phyloP scores from a whole-genome alignment of 2,329 filamentous ascomycete species.

The Penicillium decumbens region DNA sequence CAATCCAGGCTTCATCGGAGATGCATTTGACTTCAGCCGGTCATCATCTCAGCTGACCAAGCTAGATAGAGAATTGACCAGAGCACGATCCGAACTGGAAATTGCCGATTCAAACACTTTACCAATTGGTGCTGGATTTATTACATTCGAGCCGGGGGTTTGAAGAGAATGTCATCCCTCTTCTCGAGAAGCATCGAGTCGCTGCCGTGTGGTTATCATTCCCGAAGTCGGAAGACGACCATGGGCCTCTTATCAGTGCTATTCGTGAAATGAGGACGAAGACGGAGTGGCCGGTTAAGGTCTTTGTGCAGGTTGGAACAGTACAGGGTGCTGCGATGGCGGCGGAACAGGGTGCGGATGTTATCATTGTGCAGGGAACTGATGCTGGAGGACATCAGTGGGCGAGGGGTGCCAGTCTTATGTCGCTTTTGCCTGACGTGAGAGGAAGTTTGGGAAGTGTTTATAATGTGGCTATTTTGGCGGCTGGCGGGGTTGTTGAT shows the following conservation, averaged over 20 bases:
- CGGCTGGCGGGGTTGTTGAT: slow-evolving; percentile 58
- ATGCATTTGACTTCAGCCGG: slow-evolving; percentile 18
- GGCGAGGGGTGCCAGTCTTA: slow-evolving; percentile 50
- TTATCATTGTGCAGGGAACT: slow-evolving; percentile 58
- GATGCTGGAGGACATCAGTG: slow-evolving; percentile 64
- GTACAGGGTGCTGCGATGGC: slow-evolving; percentile 51
- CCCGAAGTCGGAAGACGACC: slow-evolving; percentile 42
- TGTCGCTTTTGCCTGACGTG: slow-evolving; percentile 57
- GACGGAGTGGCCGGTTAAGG: slow-evolving; percentile 39
- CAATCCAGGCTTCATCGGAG: slow-evolving; percentile 19
- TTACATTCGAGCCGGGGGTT: slow-evolving; percentile 48
- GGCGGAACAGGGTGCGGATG: slow-evolving; percentile 50
- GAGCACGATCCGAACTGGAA: slow-evolving; percentile 8
- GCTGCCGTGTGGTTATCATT: slow-evolving; percentile 66
- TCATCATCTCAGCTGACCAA: slow-evolving; percentile 13
- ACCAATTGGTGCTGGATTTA: slow-evolving; percentile 59
- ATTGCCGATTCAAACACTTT: slow-evolving; percentile 24
- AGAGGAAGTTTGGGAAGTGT: slow-evolving; percentile 40
- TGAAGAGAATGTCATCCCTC: slow-evolving; percentile 39
- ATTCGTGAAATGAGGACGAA: slow-evolving; percentile 24
- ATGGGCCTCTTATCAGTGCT: slow-evolving; percentile 30
- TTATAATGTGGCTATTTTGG: slow-evolving; percentile 43
- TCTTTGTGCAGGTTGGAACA: slow-evolving; percentile 61
- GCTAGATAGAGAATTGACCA: slow-evolving; percentile 12
- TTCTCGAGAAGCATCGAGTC: slow-evolving; percentile 52